Base-by-base conservation (phyloP, 441 rosid species). In the Gossypium aridum region DNA sequence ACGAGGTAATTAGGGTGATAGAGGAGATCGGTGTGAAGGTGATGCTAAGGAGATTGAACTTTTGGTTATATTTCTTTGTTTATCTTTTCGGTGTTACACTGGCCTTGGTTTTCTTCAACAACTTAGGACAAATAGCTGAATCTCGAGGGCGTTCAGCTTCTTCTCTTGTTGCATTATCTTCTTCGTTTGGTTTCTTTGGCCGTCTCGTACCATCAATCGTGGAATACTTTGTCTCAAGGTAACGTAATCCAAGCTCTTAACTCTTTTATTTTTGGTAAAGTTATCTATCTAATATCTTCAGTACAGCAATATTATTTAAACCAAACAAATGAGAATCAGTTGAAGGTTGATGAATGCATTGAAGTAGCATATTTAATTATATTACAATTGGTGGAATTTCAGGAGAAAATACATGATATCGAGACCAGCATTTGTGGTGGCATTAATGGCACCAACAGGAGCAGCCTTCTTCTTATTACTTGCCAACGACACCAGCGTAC, bases 91-190 rank as follows among this genome's bases (percentile, higher is more conserved):
- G 99, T 14, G 91, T 90, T 53, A 91, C 99, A 20, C 80, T 94
- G 0, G 98, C 97, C 34, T 22, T 94, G 43, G 98, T 90, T 43
- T 94, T 77, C 74, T 80, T 85, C 77, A 92, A 94, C 76, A 94
- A 92, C 75, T 83, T 94, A 80, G 99, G 99, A 73, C 99, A 94
- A 80, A 89, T 94, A 20, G 86, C 96, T 0, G 97, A 94, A 80
- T 94, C 99, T 74, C 88, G 97, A 9, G 91, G 94, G n/a, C 83
- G 68, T 22, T 61, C 81, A 2, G 87, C 94, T 5, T 79, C 89
- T 37, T 84, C 90, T 22, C 84, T 94, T 17, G 98, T 94, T 53
- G 84, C 98, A 4, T 79, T 95, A 77, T 87, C 94, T 10, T 91
- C 98, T 1, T 89, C 98, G 0, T 95, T 91, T 3, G 87, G 94